Evolutionary conservation across 2,329 filamentous ascomycete species (phyloP).

Genomic region (Pseudogymnoascus sp.): DNA sequence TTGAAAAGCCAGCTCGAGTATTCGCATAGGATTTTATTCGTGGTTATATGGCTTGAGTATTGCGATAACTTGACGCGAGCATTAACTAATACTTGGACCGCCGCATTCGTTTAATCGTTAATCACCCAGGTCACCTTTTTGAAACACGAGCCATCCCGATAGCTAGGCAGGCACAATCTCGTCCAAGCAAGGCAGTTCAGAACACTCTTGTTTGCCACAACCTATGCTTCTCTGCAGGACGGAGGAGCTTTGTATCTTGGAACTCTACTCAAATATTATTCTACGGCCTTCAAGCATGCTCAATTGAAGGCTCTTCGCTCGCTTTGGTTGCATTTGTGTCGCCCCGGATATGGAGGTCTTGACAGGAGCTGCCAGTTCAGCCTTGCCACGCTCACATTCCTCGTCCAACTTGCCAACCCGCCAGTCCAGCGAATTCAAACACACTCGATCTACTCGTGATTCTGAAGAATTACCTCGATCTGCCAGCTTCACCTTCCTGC

Average conservation of each 20-base stretch:
- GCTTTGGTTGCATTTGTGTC: slow-evolving; percentile 1
- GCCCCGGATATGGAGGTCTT: slow-evolving; percentile 3
- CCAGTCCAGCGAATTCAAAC: slow-evolving; percentile 22
- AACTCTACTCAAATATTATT: neutral
- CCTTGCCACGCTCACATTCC: slow-evolving; percentile 28
- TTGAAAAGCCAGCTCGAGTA: neutral
- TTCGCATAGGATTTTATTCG: neutral
- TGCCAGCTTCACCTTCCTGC: slow-evolving; percentile 52
- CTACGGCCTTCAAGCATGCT: neutral
- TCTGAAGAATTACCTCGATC: slow-evolving; percentile 39
- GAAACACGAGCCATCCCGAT: slow-evolving; percentile 4
- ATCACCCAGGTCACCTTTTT: slow-evolving; percentile 7
- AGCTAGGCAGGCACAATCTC: slow-evolving; percentile 5
- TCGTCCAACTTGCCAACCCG: slow-evolving; percentile 27
- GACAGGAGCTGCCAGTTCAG: slow-evolving; percentile 12
- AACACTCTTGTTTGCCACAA: neutral
- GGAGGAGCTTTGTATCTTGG: neutral
- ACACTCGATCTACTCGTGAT: slow-evolving; percentile 14
- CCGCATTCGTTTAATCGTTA: slow-evolving; percentile 6
- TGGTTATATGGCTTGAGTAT: neutral
- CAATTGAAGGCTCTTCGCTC: neutral
- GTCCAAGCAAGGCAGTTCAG: neutral
- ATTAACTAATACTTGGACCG: neutral
- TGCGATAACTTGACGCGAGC: neutral
- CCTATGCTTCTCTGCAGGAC: slow-evolving; percentile 1